Evolutionary conservation across 768 basidiomycete species (phyloP).

Genomic region (Suillus hirtellus): DNA sequence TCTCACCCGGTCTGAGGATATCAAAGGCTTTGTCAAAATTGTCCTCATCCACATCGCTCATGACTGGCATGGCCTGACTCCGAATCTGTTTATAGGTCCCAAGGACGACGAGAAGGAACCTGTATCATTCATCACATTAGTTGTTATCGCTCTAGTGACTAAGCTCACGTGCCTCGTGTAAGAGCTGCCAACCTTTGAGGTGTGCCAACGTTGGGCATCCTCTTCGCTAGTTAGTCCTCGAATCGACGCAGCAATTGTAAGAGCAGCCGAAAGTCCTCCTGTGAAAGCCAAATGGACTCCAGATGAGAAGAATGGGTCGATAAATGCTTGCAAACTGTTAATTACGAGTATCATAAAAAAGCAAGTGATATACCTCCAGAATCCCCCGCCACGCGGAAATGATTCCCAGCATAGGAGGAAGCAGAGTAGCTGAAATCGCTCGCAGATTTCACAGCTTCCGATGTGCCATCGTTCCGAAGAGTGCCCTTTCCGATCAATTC

Average conservation of each 20-base stretch:
- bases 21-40: constrained; percentile 70
- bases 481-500: constrained; percentile 11
- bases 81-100: constrained; percentile 74
- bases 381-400: constrained; percentile 59
- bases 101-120: constrained; percentile 68
- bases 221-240: constrained; percentile 49
- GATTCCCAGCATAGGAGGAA: constrained; percentile 47
- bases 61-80: constrained; percentile 52
- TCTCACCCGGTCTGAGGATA: constrained; percentile 58
- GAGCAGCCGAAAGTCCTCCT: constrained; percentile 56
- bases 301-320: constrained; percentile 67
- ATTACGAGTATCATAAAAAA: not conserved
- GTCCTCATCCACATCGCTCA: constrained; percentile 65
- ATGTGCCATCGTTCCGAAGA: constrained; percentile 12
- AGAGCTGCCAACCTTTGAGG: constrained; percentile 53
- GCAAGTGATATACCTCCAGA: constrained; percentile 44
- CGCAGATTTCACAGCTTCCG: constrained; percentile 15
- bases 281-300: constrained; percentile 64
- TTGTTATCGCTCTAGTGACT: not conserved
- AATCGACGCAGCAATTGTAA: constrained; percentile 57
- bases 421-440: constrained; percentile 62
- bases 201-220: constrained; percentile 54
- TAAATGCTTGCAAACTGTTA: constrained; percentile 44
- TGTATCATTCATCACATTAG: not conserved
- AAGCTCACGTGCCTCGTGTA: constrained; percentile 48